Conservation (phyloP, 2,329 filamentous ascomycete species). For the Hypoxylon sp. region DNA sequence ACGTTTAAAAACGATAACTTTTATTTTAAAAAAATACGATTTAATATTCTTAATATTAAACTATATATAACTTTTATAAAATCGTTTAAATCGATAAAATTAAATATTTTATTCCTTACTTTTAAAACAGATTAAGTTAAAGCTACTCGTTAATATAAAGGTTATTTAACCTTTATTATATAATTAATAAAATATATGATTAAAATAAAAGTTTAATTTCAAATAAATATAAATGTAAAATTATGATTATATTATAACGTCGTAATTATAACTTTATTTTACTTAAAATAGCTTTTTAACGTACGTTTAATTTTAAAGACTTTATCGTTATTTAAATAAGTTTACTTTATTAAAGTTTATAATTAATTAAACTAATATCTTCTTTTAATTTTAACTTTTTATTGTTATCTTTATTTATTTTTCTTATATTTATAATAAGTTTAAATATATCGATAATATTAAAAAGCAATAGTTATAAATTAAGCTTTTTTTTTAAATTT, state of each 20-base stretch:
- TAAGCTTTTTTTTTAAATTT: not conserved
- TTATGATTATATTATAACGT: not conserved
- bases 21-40: not conserved
- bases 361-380: too few relatives aligned
- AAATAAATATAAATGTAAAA: not conserved
- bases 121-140: not conserved
- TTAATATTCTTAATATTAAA: not conserved
- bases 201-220: too few relatives aligned
- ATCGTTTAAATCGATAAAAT: not conserved
- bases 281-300: not conserved
- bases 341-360: not conserved
- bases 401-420: too few relatives aligned
- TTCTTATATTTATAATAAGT: not conserved
- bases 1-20: not conserved
- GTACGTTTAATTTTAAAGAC: not conserved
- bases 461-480: not conserved
- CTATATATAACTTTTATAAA: not conserved
- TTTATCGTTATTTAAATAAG: not conserved
- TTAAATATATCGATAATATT: not conserved
- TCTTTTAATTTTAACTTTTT: too few relatives aligned
- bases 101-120: not conserved
- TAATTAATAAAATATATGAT: too few relatives aligned
- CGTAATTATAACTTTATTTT: not conserved
- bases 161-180: too few relatives aligned
- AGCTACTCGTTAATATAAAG: too few relatives aligned